phyloP scores from a whole-genome alignment of 2,329 filamentous ascomycete species.

The Ophiostoma sp. region DNA sequence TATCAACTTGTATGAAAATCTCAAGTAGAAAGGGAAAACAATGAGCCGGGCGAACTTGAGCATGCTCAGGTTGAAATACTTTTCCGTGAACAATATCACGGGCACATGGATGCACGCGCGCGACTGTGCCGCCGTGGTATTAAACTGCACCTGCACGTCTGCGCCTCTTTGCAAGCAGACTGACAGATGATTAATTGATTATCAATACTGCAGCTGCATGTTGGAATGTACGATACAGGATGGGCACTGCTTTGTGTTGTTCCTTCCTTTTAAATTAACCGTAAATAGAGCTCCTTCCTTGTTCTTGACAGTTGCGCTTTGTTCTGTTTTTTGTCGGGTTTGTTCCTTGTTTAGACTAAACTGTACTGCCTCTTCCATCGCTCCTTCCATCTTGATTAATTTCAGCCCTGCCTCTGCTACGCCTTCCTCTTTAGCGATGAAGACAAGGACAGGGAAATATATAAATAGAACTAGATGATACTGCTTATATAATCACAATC shows the following conservation, averaged over 20 bases:
- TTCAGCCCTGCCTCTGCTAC: background rate
- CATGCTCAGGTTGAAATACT: background rate
- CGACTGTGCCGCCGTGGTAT: background rate
- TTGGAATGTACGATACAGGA: background rate
- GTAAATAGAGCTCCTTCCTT: background rate
- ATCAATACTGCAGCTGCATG: background rate
- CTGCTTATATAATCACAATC: background rate
- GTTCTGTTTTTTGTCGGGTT: background rate
- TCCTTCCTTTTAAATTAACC: background rate
- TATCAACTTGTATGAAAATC: no score
- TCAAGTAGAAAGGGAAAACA: background rate
- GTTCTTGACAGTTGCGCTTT: background rate
- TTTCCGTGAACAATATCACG: background rate
- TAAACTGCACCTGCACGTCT: background rate
- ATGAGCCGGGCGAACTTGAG: background rate
- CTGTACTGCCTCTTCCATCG: background rate
- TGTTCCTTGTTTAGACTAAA: background rate
- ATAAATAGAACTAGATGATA: background rate
- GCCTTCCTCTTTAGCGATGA: background rate
- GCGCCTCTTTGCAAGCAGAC: background rate
- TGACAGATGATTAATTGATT: background rate
- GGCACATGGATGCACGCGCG: background rate
- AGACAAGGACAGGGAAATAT: background rate
- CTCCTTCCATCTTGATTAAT: background rate
- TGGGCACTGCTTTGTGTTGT: background rate